Percentiles rank a stretch among this genome's conserved stretches.
These are phyloP conservation scores for Ascochyta koolunga DNA, from an alignment of 2,329 filamentous ascomycete genomes.

Conservation along the genomic window DNA sequence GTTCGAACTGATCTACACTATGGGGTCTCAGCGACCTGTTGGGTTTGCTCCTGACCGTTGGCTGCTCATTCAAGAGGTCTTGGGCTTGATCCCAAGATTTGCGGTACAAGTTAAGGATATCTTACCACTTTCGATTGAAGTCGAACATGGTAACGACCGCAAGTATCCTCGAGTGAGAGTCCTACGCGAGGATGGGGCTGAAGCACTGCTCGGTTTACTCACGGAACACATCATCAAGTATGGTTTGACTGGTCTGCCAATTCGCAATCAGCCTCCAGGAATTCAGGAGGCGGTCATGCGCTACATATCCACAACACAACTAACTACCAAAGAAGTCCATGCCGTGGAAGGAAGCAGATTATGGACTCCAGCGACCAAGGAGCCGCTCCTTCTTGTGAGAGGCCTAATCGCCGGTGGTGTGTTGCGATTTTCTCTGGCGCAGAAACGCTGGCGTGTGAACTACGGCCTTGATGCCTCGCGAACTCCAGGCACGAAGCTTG, in stretches of 20 bases:
- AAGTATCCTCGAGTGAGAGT: slow-evolving; percentile 59
- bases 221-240: slow-evolving; percentile 49
- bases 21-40: slow-evolving; percentile 59
- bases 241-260: slow-evolving; percentile 55
- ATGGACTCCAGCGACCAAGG: slow-evolving; percentile 45
- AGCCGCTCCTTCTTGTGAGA: slow-evolving; percentile 56
- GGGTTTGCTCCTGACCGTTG: slow-evolving; percentile 64
- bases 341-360: slow-evolving; percentile 32
- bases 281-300: slow-evolving; percentile 44
- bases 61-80: slow-evolving; percentile 60
- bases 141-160: slow-evolving; percentile 40
- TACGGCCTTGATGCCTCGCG: slow-evolving; percentile 61
- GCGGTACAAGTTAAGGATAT: slow-evolving; percentile 35
- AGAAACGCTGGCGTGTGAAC: slow-evolving; percentile 70
- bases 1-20: slow-evolving; percentile 69
- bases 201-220: slow-evolving; percentile 33
- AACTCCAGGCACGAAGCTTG: slow-evolving; percentile 59
- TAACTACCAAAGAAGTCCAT: slow-evolving; percentile 40
- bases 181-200: slow-evolving; percentile 49
- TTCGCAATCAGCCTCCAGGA: slow-evolving; percentile 43
- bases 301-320: slow-evolving; percentile 54
- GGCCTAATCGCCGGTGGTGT: slow-evolving; percentile 64
- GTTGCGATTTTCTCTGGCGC: slow-evolving; percentile 58
- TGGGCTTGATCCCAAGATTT: slow-evolving; percentile 53
- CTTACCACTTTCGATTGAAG: slow-evolving; percentile 53